These are phyloP conservation scores for Phytophthora litchii DNA, from an alignment of 352 stramenopile genomes.

Conservation along the genomic window DNA sequence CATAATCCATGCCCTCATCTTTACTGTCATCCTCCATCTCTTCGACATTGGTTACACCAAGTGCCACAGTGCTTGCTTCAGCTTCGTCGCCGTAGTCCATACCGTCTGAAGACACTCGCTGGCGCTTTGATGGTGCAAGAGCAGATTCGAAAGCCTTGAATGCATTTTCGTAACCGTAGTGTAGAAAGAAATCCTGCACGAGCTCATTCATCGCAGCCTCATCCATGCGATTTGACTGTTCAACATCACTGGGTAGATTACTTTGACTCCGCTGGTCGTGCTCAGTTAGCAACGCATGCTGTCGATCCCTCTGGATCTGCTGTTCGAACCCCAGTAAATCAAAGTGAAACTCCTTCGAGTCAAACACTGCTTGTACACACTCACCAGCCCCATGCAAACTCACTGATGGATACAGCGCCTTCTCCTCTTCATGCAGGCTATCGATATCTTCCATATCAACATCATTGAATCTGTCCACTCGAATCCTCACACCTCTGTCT, in stretches of 20 bases:
- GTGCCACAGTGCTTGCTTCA: constrained; percentile 1
- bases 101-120: constrained; percentile 9
- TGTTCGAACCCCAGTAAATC: constrained; percentile 51
- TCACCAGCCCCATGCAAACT: constrained; percentile 51
- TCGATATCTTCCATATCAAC: constrained; percentile 38
- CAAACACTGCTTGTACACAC: constrained; percentile 30
- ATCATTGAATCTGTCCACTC: constrained; percentile 10
- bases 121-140: constrained; percentile 10
- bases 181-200: constrained; percentile 47
- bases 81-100: constrained; percentile 8
- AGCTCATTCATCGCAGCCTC: constrained; percentile 42
- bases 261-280: constrained; percentile 15
- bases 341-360: constrained; percentile 45
- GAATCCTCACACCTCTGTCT: neutral
- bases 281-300: constrained; percentile 40
- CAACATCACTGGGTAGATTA: neutral
- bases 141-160: constrained; percentile 32
- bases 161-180: constrained; percentile 47
- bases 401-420: constrained; percentile 46
- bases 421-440: constrained; percentile 20
- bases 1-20: constrained; percentile 4
- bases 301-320: constrained; percentile 52
- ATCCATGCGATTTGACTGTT: constrained; percentile 29
- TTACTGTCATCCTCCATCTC: constrained; percentile 26
- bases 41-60: constrained; percentile 7